These are phyloP conservation scores for Oemleria cerasiformis DNA, from an alignment of 306 rosid genomes.

Conservation along the genomic window DNA sequence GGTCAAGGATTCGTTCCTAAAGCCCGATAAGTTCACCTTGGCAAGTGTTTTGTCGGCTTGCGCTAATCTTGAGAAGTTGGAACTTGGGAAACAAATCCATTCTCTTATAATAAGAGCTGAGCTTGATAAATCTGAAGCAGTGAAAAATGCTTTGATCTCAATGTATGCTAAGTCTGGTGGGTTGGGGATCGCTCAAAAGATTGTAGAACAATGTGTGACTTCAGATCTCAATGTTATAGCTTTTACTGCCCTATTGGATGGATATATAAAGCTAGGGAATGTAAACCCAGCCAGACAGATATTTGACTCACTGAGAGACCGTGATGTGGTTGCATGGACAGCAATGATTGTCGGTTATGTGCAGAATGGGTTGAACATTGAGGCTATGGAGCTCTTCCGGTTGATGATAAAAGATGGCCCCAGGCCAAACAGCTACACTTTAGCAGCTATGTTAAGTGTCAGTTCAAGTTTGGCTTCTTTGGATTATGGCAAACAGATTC, in stretches of 20 bases:
- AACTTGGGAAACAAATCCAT: constrained; percentile 73
- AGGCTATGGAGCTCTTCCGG: constrained; percentile 68
- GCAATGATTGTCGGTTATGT: constrained; percentile 87
- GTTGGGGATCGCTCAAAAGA: constrained; percentile 49
- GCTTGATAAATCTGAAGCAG: constrained; percentile 43
- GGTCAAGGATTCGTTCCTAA: constrained; percentile 44
- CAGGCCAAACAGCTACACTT: constrained; percentile 68
- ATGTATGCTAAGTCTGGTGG: constrained; percentile 83
- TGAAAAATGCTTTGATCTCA: constrained; percentile 62
- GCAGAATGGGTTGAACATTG: constrained; percentile 59
- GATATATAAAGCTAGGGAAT: constrained; percentile 76
- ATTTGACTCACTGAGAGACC: constrained; percentile 57
- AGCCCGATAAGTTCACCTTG: constrained; percentile 76
- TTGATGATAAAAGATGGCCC: constrained; percentile 65
- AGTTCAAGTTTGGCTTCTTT: constrained; percentile 67
- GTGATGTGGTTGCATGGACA: constrained; percentile 84
- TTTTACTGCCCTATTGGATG: constrained; percentile 78
- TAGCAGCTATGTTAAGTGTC: constrained; percentile 71
- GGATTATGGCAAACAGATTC: constrained; percentile 84
- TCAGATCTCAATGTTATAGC: constrained; percentile 63
- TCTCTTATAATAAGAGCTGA: constrained; percentile 48
- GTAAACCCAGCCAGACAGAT: constrained; percentile 70
- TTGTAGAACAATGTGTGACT: constrained; percentile 42
- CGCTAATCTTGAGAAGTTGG: constrained; percentile 63
- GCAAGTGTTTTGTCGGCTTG: constrained; percentile 78